Evolutionary conservation across 2,329 filamentous ascomycete genomes (phyloP), one percentile per base, ranked within the genome.

Genomic region (Juglanconis juglandina): DNA sequence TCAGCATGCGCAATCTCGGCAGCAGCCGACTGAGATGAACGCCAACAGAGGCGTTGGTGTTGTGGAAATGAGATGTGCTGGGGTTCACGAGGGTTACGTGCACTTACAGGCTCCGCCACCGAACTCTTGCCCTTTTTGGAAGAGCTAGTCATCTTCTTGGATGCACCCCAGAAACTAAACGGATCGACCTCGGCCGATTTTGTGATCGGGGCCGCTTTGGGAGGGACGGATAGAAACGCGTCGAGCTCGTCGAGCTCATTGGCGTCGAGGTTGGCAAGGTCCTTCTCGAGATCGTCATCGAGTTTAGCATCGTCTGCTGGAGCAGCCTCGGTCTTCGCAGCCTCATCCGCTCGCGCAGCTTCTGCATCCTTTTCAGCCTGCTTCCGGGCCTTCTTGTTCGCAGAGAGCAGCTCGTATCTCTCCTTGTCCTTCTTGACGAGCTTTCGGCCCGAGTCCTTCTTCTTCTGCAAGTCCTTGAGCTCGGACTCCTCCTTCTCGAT

Each of bases 151-250:
- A 76, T 76, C 64, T 79, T 82, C 68, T 80, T 83, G 60, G 75
- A 69, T 52, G 77, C 74, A 61, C 83, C 81, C 84, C 83, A 87
- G 74, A 86, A 85, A 66, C 79, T 79, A 70, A 86, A 87, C 0
- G 80, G 70, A 60, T 80, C 76, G 47, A 67, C 68, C 59, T 75
- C 49, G 66, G 66, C 58, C 71, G 60, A 39, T 32, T 57, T 70
- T 34, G 50, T 53, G n/a, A 39, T n/a, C 17, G 39, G n/a, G 32
- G 35, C 24, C 13, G 58, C 51, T 32, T 64, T 52, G 34, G 50
- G 51, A 30, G 60, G 53, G 24, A 34, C 48, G 30, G 61, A 63
- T 37, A 63, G 49, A 10, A 72, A 65, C 57, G 69, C 61, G 58
- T 72, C 71, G 13, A 73, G 65, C 59, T 71, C 65, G 46, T 66